phyloP scores from a whole-genome alignment of 192 early-diverging fungal genomes.

The Geosiphon pyriformis region DNA sequence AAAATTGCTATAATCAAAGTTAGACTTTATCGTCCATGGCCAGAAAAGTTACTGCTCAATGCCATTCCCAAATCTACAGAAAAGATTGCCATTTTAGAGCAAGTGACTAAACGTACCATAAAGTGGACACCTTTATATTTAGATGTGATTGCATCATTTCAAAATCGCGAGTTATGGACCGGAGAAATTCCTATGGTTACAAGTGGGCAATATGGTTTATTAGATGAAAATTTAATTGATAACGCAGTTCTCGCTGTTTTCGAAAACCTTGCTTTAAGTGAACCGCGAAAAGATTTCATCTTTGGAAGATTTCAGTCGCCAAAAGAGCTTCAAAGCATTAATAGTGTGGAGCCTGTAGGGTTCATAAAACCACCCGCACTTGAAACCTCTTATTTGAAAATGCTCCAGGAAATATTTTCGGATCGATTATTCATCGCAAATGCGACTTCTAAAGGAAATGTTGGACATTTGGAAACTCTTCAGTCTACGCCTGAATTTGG shows the following conservation, averaged over 20 bases:
- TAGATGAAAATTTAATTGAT: constrained; percentile 25
- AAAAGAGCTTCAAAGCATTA: neutral
- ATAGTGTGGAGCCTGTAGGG: too few relatives aligned
- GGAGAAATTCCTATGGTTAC: constrained; percentile 35
- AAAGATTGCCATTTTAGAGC: constrained; percentile 60
- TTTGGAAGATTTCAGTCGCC: constrained; percentile 25
- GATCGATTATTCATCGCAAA: constrained; percentile 77
- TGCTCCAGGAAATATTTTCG: constrained; percentile 74
- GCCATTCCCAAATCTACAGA: constrained; percentile 59
- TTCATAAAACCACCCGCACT: constrained; percentile 40
- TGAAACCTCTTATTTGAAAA: constrained; percentile 75
- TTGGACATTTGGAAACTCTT: constrained; percentile 39
- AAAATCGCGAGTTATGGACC: constrained; percentile 45
- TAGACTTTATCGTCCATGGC: constrained; percentile 75
- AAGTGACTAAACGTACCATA: constrained; percentile 50
- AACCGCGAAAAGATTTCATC: constrained; percentile 29
- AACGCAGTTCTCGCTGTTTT: constrained; percentile 15
- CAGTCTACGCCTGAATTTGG: constrained; percentile 81
- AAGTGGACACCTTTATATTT: constrained; percentile 80
- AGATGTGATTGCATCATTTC: constrained; percentile 72
- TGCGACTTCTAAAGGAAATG: constrained; percentile 59
- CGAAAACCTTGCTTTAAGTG: constrained; percentile 19
- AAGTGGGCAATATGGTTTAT: constrained; percentile 45
- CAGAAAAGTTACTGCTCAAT: constrained; percentile 45
- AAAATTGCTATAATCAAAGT: constrained; percentile 71